Evolutionary conservation across 2,329 filamentous ascomycete species (phyloP).

Genomic region (Aspergillus proliferans): DNA sequence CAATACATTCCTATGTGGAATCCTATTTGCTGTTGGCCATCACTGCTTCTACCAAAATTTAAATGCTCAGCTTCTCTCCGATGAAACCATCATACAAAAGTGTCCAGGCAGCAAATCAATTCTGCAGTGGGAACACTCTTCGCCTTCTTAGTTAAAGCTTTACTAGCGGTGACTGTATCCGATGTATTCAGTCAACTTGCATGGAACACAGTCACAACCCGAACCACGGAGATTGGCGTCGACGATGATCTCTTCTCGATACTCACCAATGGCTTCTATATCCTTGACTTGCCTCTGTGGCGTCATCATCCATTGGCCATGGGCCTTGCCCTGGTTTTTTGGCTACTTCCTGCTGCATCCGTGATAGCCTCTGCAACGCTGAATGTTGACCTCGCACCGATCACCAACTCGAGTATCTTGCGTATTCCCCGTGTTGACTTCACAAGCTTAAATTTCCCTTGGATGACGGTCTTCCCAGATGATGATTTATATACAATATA

Average conservation of each 20-base stretch:
- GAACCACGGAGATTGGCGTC: not conserved
- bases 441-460: not conserved
- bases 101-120: not conserved
- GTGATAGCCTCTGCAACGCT: not conserved
- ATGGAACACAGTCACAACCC: not conserved
- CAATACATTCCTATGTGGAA: no score
- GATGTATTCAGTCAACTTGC: not conserved
- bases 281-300: not conserved
- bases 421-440: not conserved
- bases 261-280: not conserved
- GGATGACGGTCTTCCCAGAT: no score
- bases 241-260: not conserved
- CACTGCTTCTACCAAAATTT: no score
- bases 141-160: not conserved
- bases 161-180: not conserved
- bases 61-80: no score
- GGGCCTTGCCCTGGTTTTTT: not conserved
- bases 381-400: not conserved
- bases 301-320: not conserved
- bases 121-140: not conserved
- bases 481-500: no score
- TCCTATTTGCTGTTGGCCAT: no score
- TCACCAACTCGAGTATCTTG: not conserved
- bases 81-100: no score
- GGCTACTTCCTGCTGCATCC: conserved; percentile 1